These are phyloP conservation scores for Epichloe gansuensis DNA, from an alignment of 2,329 filamentous ascomycete genomes.

Conservation along the genomic window DNA sequence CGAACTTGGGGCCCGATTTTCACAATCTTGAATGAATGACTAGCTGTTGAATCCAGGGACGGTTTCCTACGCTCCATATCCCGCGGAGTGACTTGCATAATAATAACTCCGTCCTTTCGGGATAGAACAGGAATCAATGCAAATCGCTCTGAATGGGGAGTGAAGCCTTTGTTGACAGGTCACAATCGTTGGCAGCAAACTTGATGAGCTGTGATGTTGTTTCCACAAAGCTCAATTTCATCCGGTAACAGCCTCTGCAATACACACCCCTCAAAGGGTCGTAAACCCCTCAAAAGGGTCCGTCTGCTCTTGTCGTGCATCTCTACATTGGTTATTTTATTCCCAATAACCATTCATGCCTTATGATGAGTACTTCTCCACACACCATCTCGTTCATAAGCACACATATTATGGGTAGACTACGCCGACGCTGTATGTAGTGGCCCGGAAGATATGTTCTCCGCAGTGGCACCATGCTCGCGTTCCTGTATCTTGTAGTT, in stretches of 20 bases:
- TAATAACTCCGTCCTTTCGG: background rate
- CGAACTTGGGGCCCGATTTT: too few species aligned
- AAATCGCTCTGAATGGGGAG: background rate
- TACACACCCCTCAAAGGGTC: too few species aligned
- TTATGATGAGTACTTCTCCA: background rate
- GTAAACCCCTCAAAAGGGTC: too few species aligned
- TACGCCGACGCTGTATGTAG: background rate
- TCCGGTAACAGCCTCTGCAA: too few species aligned
- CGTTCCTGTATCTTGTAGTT: background rate
- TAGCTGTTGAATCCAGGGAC: background rate
- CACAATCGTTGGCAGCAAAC: too few species aligned
- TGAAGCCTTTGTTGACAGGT: too few species aligned
- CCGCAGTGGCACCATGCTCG: constrained; percentile 1
- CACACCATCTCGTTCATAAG: background rate
- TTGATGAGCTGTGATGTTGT: too few species aligned
- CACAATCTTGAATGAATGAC: background rate
- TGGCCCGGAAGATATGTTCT: background rate
- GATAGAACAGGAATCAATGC: background rate
- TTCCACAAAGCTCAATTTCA: too few species aligned
- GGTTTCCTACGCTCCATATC: background rate
- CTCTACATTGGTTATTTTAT: too few species aligned
- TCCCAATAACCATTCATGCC: too few species aligned
- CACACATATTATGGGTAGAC: background rate
- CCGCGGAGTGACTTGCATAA: background rate
- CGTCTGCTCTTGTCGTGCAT: too few species aligned